Evolutionary conservation across 1,284 basidiomycete species (phyloP).

Genomic region (Kwoniella shivajii): DNA sequence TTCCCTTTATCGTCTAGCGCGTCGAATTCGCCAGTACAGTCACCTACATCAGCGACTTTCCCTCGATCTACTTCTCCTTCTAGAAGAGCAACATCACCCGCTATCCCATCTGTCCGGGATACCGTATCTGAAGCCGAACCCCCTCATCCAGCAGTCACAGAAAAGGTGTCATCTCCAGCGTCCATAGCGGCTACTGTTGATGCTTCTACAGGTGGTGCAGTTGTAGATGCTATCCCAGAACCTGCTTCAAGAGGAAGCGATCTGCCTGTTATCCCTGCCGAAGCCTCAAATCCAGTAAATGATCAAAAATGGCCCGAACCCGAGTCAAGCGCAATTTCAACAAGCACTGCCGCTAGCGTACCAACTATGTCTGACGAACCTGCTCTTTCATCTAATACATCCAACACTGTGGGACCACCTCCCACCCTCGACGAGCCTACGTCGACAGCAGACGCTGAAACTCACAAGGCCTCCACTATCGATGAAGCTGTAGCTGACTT

Average conservation of each 20-base stretch:
- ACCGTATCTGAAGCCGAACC: background rate
- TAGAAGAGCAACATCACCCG: constrained; percentile 4
- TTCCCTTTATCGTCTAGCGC: constrained; percentile 41
- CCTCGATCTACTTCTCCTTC: constrained; percentile 5
- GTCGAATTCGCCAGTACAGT: constrained; percentile 47
- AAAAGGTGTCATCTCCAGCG: constrained; percentile 8
- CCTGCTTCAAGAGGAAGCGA: background rate
- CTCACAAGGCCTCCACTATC: constrained; percentile 30
- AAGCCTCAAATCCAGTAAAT: background rate
- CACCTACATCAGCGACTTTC: constrained; percentile 3
- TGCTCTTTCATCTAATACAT: background rate
- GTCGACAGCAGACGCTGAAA: background rate
- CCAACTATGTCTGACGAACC: constrained; percentile 10
- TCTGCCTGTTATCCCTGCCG: background rate
- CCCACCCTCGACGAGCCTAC: background rate
- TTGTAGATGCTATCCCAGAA: background rate
- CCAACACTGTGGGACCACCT: background rate
- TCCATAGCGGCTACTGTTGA: constrained; percentile 1
- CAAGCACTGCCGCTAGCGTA: background rate
- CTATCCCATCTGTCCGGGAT: background rate
- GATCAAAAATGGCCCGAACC: too few relatives aligned
- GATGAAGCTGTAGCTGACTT: constrained; percentile 42
- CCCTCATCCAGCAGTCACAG: background rate
- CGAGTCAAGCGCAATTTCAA: too few relatives aligned
- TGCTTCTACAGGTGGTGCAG: background rate